Conservation (phyloP, 2,329 filamentous ascomycete genomes). For the Mollisia scopiformis region DNA sequence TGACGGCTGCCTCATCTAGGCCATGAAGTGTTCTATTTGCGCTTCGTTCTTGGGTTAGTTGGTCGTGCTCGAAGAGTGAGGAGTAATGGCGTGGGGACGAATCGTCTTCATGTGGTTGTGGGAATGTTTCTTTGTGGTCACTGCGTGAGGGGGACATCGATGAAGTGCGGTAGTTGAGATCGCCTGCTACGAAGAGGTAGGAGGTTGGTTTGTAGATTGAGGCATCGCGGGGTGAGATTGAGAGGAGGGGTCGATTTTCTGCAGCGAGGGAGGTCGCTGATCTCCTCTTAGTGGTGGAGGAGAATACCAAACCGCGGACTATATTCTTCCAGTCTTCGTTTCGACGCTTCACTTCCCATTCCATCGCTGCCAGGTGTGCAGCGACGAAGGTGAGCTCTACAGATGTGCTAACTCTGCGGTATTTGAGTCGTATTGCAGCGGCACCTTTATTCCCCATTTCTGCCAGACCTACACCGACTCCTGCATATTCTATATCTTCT, state of each 20-base stretch:
- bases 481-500: conserved; percentile 71
- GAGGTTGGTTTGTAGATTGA: conserved; percentile 76
- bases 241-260: conserved; percentile 47
- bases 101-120: conserved; percentile 56
- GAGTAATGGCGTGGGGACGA: conserved; percentile 64
- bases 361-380: conserved; percentile 87
- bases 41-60: conserved; percentile 72
- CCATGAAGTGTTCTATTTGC: conserved; percentile 77
- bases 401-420: conserved; percentile 44
- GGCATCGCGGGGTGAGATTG: conserved; percentile 46
- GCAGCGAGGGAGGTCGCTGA: conserved; percentile 19
- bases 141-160: conserved; percentile 62
- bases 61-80: conserved; percentile 73
- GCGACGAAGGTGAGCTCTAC: conserved; percentile 83
- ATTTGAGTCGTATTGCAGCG: conserved; percentile 74
- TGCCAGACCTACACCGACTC: conserved; percentile 80
- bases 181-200: conserved; percentile 85
- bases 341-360: conserved; percentile 72
- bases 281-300: conserved; percentile 36
- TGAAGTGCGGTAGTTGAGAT: conserved; percentile 92
- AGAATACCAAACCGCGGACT: conserved; percentile 78
- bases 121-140: conserved; percentile 59
- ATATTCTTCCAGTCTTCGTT: conserved; percentile 91
- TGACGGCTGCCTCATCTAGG: conserved; percentile 72
- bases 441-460: conserved; percentile 97